phyloP scores from a whole-genome alignment of 345 rosid species.

The Angophora floribunda region DNA sequence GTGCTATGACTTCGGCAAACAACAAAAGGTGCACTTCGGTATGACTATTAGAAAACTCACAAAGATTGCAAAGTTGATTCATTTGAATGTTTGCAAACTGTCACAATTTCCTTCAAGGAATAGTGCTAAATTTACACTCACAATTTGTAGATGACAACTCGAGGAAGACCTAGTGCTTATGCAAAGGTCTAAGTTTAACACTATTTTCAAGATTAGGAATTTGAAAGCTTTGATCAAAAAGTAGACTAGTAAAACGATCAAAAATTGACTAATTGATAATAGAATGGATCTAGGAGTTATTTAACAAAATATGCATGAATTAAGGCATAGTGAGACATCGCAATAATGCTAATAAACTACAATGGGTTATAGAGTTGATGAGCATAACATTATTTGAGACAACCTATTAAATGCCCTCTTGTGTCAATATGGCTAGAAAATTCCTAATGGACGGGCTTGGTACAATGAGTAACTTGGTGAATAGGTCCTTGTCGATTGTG shows the following conservation, averaged over 20 bases:
- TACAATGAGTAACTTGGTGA: neutral
- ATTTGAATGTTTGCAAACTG: neutral
- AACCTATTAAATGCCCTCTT: neutral
- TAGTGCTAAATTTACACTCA: neutral
- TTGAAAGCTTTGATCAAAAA: neutral
- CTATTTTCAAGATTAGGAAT: neutral
- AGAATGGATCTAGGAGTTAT: neutral
- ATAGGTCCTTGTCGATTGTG: neutral
- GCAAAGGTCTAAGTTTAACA: neutral
- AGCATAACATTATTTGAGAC: neutral
- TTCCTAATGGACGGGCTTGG: neutral
- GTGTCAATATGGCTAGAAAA: neutral
- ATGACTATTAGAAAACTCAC: neutral
- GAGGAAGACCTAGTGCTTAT: neutral
- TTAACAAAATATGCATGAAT: neutral
- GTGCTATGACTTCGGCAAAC: neutral
- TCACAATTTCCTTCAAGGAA: neutral
- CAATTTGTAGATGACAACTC: neutral
- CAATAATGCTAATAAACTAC: neutral
- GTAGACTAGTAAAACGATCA: neutral
- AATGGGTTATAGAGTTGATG: neutral
- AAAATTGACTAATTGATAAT: neutral
- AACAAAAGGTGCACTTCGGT: neutral
- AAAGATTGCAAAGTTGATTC: neutral
- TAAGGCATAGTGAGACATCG: neutral